phyloP scores from a whole-genome alignment of 257 asterid species.

The Schizonepeta tenuifolia region DNA sequence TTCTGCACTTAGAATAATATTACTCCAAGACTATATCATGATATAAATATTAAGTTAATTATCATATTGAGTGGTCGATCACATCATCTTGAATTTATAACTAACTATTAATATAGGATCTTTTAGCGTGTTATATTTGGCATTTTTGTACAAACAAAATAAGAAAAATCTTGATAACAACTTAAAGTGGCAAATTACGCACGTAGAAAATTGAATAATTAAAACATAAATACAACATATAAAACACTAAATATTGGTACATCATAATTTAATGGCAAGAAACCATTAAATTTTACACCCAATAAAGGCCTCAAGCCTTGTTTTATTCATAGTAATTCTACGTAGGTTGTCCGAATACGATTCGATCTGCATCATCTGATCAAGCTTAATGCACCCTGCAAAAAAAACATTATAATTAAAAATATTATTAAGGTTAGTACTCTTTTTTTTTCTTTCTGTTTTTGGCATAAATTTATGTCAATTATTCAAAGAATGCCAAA shows the following conservation, averaged over 20 bases:
- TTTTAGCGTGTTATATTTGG: too few species aligned
- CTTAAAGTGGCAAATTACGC: background rate
- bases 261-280: background rate
- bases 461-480: background rate
- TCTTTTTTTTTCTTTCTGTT: too few species aligned
- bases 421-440: background rate
- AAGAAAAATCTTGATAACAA: background rate
- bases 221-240: background rate
- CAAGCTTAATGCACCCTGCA: constrained; percentile 22
- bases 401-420: background rate
- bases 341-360: background rate
- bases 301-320: background rate
- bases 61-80: too few species aligned
- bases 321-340: constrained; percentile 6
- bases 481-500: too few species aligned
- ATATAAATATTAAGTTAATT: too few species aligned
- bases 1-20: too few species aligned
- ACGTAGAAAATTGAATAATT: background rate
- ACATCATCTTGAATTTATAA: too few species aligned
- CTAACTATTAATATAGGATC: too few species aligned
- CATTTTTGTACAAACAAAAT: too few species aligned
- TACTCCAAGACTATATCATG: too few species aligned
- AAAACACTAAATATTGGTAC: background rate
- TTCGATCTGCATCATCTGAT: background rate
- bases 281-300: background rate